Evolutionary conservation across 495 filamentous ascomycete genomes (phyloP), one percentile per base, ranked within the genome.

Genomic region (Chaetomium tenue): DNA sequence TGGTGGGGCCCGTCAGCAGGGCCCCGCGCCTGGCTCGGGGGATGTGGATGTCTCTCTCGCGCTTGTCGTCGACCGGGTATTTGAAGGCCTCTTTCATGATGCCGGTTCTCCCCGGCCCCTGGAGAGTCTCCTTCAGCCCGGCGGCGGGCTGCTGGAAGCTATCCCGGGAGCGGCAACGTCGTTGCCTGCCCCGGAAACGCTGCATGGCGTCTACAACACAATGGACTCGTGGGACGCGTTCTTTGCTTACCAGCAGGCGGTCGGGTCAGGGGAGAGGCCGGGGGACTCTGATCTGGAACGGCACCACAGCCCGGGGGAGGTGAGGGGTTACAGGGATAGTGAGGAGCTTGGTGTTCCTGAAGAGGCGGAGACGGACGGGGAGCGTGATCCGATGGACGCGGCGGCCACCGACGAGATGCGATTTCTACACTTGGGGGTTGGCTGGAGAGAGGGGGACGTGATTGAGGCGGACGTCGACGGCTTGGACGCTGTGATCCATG

Each of bases 201-300:
- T 52, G 26, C n/a, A 56, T 1, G 28, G 6, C 7, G 30, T n/a
- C 1, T 40, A 20, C 28, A n/a, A 15, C 33, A 26, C 39, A n/a
- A 3, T 42, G 18, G 20, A 16, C 20, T 58, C 54, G 33, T 58
- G 54, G 54, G 54, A 44, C 37, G 54, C 54, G 3, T 58, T 58
- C 54, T 58, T 58, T 42, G 54, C 54, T n/a, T 58, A 58, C 33
- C 54, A 58, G 37, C 6, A 25, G n/a, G 54, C 54, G 12, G 37
- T 42, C 5, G 12, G 3, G 22, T 9, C 46, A 1, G 18, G 20
- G 9, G 8, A 3, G 18, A 2, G n/a, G 8, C 20, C 18, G 1
- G 46, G 22, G 18, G 40, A 44, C 16, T 44, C 40, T 44, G 5
- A 15, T 3, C 13, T 44, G 13, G 40, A 18, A 44, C 13, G 40